Conservation (phyloP, 306 rosid species). For the Hylodesmum podocarpum region DNA sequence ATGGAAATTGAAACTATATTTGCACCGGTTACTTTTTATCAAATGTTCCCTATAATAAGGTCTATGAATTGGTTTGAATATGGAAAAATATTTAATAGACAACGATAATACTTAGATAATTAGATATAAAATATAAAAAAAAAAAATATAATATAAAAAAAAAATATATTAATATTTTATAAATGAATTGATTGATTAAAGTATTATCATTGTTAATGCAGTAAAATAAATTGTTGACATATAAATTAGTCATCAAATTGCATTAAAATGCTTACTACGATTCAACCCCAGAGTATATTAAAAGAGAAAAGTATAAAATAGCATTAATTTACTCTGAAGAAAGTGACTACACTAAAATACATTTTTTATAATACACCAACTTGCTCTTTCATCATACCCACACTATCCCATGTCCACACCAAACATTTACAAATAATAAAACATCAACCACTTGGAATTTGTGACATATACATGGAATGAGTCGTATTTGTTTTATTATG, state of each 20-base stretch:
- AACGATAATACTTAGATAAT: no score
- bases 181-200: no score
- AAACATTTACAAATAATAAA: slow-evolving; percentile 22
- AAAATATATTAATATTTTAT: no score
- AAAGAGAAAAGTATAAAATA: not conserved
- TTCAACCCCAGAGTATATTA: not conserved
- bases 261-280: not conserved
- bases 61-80: not conserved
- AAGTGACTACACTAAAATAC: not conserved
- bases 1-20: not conserved
- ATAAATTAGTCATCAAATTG: not conserved
- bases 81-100: no score
- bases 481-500: not conserved
- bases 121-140: no score
- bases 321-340: not conserved
- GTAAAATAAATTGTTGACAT: not conserved
- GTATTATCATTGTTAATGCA: no score
- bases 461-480: not conserved
- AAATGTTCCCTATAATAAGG: not conserved
- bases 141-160: no score
- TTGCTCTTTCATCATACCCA: not conserved
- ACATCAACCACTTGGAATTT: slow-evolving; percentile 1
- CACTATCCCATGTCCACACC: slow-evolving; percentile 12
- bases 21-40: not conserved
- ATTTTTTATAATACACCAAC: not conserved